A percentile compares a stretch with the other conserved stretches of the same genome.
Conservation (phyloP, 495 filamentous ascomycete species). For the Penicillium ucsense region DNA sequence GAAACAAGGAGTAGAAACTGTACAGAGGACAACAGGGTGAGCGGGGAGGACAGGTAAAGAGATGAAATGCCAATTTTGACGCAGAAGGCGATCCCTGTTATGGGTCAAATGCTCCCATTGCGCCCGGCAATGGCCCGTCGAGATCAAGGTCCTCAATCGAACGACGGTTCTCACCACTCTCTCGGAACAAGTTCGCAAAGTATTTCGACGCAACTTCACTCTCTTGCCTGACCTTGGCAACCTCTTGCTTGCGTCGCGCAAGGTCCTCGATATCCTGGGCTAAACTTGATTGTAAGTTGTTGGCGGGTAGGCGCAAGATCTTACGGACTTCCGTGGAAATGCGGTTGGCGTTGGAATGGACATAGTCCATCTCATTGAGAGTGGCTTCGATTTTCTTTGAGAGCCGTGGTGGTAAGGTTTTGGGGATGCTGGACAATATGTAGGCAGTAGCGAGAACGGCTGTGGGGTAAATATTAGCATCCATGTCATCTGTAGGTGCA, state of each 20-base stretch:
- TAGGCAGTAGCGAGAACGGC: constrained; percentile 66
- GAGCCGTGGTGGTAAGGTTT: constrained; percentile 78
- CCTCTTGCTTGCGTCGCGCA: constrained; percentile 65
- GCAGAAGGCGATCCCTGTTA: constrained; percentile 7
- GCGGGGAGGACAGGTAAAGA: background rate
- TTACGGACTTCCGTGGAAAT: constrained; percentile 77
- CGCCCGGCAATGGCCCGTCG: constrained; percentile 47
- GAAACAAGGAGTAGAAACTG: background rate
- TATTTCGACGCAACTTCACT: constrained; percentile 73
- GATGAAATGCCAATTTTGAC: background rate
- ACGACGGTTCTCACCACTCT: constrained; percentile 59
- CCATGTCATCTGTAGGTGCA: background rate
- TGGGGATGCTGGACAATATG: constrained; percentile 73
- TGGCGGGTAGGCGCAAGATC: constrained; percentile 75
- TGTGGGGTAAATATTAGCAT: constrained; percentile 35
- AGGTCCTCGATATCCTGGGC: constrained; percentile 77
- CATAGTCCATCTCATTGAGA: constrained; percentile 77
- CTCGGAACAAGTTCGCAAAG: constrained; percentile 75
- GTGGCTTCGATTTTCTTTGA: constrained; percentile 71
- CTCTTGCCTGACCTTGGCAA: constrained; percentile 61
- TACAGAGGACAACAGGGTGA: background rate
- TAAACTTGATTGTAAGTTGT: constrained; percentile 68
- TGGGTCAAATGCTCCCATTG: constrained; percentile 20
- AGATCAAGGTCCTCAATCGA: constrained; percentile 76
- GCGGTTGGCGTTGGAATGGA: constrained; percentile 75